Percentiles rank a stretch among this genome's conserved stretches.
Evolutionary conservation across 352 stramenopile species (phyloP).

Genomic region (Globisporangium emineosum): DNA sequence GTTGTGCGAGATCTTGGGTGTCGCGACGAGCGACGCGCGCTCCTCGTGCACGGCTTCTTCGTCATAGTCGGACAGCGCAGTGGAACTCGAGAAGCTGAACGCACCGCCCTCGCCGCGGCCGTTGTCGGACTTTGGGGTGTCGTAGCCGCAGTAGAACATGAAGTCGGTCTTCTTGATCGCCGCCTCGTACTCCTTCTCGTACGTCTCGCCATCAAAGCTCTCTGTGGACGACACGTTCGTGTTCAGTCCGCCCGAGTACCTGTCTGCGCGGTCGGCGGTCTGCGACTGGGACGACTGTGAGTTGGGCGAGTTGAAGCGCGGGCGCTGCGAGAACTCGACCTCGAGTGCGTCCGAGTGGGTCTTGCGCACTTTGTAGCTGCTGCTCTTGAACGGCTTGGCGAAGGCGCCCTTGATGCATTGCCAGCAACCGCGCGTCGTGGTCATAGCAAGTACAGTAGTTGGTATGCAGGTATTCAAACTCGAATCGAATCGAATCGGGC

Average conservation of each 20-base stretch:
- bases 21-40: slow-evolving; percentile 25
- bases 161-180: slow-evolving; percentile 37
- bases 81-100: slow-evolving; percentile 24
- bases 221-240: slow-evolving; percentile 20
- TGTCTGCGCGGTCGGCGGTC: slow-evolving; percentile 7
- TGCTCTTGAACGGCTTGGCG: slow-evolving; percentile 20
- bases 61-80: slow-evolving; percentile 12
- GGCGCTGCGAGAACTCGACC: slow-evolving; percentile 19
- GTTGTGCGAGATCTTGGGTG: slow-evolving; percentile 35
- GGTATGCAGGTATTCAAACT: neutral
- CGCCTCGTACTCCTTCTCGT: slow-evolving; percentile 35
- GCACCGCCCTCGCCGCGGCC: slow-evolving; percentile 28
- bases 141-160: slow-evolving; percentile 53
- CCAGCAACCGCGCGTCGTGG: slow-evolving; percentile 11
- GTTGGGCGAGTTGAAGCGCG: slow-evolving; percentile 15
- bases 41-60: slow-evolving; percentile 16
- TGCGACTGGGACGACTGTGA: slow-evolving; percentile 17
- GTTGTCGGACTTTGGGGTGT: slow-evolving; percentile 33
- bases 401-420: slow-evolving; percentile 9
- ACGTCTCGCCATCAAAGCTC: slow-evolving; percentile 23
- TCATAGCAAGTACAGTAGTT: neutral
- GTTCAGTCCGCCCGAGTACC: slow-evolving; percentile 13
- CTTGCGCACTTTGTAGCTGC: slow-evolving; percentile 24
- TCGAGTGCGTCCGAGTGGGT: slow-evolving; percentile 21
- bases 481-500: neutral